Percentiles rank a stretch among this genome's conserved stretches.
Evolutionary conservation across 75 land plant genomes (phyloP).

Genomic region (Picea glauca): DNA sequence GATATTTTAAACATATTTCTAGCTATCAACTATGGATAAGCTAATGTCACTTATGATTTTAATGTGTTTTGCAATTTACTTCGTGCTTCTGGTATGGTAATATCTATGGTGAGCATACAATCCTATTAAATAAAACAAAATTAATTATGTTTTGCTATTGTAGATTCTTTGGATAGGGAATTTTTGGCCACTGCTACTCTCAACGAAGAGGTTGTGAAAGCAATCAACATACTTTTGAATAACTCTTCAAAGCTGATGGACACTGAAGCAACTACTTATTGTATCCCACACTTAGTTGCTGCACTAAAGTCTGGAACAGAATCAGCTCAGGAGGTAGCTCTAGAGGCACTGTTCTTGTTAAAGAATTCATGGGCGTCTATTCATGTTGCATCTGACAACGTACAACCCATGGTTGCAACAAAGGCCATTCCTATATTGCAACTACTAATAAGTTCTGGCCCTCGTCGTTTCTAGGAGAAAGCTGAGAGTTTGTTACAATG

Average conservation of each 20-base stretch:
- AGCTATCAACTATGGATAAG: no score
- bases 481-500: constrained; percentile 75
- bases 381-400: constrained; percentile 65
- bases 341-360: constrained; percentile 51
- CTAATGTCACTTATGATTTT: no score
- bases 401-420: constrained; percentile 71
- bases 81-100: no score
- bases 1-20: no score
- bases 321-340: constrained; percentile 74
- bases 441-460: constrained; percentile 59
- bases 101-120: no score
- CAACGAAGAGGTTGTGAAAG: constrained; percentile 69
- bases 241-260: constrained; percentile 69
- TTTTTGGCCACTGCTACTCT: constrained; percentile 68
- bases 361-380: constrained; percentile 62
- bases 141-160: background rate
- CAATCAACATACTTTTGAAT: constrained; percentile 53
- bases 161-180: constrained; percentile 85
- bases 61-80: no score
- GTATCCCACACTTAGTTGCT: constrained; percentile 75
- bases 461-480: constrained; percentile 70
- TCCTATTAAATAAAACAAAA: no score
- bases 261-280: constrained; percentile 76
- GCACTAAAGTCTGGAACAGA: constrained; percentile 71
- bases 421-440: constrained; percentile 87